Evolutionary conservation across 2,329 filamentous ascomycete genomes (phyloP), one percentile per base, ranked within the genome.

Genomic region (Aspergillus eucalypticola): DNA sequence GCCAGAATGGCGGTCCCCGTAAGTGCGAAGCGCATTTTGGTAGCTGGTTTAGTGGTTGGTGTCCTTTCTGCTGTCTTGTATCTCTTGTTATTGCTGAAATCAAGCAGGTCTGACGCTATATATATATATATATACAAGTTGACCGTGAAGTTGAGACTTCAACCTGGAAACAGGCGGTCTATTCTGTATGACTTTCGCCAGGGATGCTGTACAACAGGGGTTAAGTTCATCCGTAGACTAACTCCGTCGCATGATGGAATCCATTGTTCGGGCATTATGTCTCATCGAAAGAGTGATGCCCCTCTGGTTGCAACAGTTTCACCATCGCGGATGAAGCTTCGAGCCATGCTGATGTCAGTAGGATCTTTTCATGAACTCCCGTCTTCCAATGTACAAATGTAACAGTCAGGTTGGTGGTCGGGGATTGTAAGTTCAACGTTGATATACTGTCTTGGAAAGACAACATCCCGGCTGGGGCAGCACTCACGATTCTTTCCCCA

Each of bases 11-110:
- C 25, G 29, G 46, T 51, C 23, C 44, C 44, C 10, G 38, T 11
- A 25, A 52, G 21, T 27, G 48, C 17, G 48, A 58, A 29, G 17
- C 49, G 55, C 55, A 58, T 58, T 3, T 23, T 23, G 49, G 5
- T 21, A 15, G 3, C 25, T 50, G 25, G 21, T 11, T 13, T 19
- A 5, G 8, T 35, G 8, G n/a, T 15, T 17, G 6, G 8, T 32
- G 17, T 41, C 10, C n/a, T 19, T 8, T 25, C 13, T 17, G 3
- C 46, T 5, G 3, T 27, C 8, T n/a, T 15, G 8, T 8, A 15
- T 35, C 4, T 15, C 32, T 5, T 15, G 17, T 10, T 5, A 5
- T 19, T 19, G 46, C 15, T 44, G 4, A 11, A 8, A 23, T 8
- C 1, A 21, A 19, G 17, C 19, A 8, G 41, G 41, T 5, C 2